Evolutionary conservation across 2,329 filamentous ascomycete genomes (phyloP).

Genomic region (Geosmithia morbida): DNA sequence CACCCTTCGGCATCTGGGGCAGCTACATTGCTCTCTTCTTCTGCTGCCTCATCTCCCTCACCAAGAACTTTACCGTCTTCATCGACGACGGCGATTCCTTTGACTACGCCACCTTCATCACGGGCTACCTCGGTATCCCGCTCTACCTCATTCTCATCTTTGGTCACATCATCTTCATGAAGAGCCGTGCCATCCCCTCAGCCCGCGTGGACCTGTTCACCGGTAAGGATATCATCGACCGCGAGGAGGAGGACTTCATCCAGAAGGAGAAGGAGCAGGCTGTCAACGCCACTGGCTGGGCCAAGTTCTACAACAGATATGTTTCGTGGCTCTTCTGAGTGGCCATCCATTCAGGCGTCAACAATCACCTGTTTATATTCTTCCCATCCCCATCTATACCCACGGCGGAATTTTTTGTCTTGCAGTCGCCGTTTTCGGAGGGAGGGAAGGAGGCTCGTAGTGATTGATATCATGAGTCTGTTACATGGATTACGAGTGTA

Average conservation of each 20-base stretch:
- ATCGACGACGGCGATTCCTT: conserved; percentile 37
- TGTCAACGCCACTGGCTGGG: conserved; percentile 10
- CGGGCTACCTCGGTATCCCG: conserved; percentile 63
- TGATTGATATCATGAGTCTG: too few species aligned
- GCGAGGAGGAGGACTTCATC: conserved; percentile 57
- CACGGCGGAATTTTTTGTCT: too few species aligned
- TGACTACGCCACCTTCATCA: conserved; percentile 65
- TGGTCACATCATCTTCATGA: conserved; percentile 47
- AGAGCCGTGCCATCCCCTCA: conserved; percentile 38
- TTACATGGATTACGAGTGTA: too few species aligned
- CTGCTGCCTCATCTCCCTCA: conserved; percentile 60
- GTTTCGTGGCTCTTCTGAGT: conserved; percentile 21
- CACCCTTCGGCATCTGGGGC: conserved; percentile 58
- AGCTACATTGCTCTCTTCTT: conserved; percentile 54
- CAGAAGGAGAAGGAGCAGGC: conserved; percentile 19
- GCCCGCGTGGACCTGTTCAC: conserved; percentile 53
- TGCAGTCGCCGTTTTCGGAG: too few species aligned
- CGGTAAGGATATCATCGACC: conserved; percentile 60
- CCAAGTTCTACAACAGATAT: conserved; percentile 22
- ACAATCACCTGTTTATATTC: neutral
- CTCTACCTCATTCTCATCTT: conserved; percentile 56
- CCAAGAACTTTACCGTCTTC: conserved; percentile 74
- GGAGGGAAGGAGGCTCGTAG: too few species aligned
- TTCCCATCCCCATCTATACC: neutral
- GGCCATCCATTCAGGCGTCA: neutral